A percentile compares a stretch with the other conserved stretches of the same genome.
phyloP scores from a whole-genome alignment of 768 basidiomycete species.

The Tephrocybe rancida region DNA sequence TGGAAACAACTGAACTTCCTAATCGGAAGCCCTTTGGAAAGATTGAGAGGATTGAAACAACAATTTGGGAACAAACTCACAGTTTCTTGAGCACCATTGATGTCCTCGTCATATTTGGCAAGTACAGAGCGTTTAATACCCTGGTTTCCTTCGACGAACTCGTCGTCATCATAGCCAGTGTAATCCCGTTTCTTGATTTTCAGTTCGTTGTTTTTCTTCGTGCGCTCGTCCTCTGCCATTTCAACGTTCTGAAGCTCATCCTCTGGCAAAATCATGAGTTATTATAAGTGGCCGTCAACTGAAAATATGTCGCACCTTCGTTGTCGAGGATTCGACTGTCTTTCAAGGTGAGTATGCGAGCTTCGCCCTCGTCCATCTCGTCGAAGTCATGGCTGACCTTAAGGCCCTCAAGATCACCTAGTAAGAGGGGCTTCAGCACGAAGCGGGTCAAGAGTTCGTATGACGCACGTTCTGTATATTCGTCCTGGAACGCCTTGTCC shows the following conservation, averaged over 20 bases:
- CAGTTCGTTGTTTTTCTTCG: slow-evolving; percentile 75
- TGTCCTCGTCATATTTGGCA: slow-evolving; percentile 91
- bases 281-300: neutral
- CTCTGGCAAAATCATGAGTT: slow-evolving; percentile 52
- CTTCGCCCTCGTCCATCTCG: slow-evolving; percentile 90
- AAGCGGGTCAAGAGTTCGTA: neutral
- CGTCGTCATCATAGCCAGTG: slow-evolving; percentile 96
- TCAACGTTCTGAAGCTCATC: slow-evolving; percentile 97
- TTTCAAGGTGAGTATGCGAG: slow-evolving; percentile 94
- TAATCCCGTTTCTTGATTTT: slow-evolving; percentile 91
- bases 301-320: slow-evolving; percentile 63
- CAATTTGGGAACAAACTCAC: slow-evolving; percentile 39
- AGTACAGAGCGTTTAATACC: slow-evolving; percentile 85
- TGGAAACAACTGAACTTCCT: slow-evolving; percentile 57
- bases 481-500: slow-evolving; percentile 75
- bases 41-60: slow-evolving; percentile 9
- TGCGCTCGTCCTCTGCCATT: slow-evolving; percentile 86
- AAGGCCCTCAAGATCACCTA: slow-evolving; percentile 89
- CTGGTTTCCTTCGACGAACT: slow-evolving; percentile 73
- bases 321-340: slow-evolving; percentile 94
- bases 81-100: slow-evolving; percentile 72
- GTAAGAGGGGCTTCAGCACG: neutral
- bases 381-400: slow-evolving; percentile 97
- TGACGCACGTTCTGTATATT: slow-evolving; percentile 85
- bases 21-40: slow-evolving; percentile 78